Percentiles rank a stretch among this genome's conserved stretches.
phyloP scores from a whole-genome alignment of 148 eudicot species.

The Agrostemma githago region DNA sequence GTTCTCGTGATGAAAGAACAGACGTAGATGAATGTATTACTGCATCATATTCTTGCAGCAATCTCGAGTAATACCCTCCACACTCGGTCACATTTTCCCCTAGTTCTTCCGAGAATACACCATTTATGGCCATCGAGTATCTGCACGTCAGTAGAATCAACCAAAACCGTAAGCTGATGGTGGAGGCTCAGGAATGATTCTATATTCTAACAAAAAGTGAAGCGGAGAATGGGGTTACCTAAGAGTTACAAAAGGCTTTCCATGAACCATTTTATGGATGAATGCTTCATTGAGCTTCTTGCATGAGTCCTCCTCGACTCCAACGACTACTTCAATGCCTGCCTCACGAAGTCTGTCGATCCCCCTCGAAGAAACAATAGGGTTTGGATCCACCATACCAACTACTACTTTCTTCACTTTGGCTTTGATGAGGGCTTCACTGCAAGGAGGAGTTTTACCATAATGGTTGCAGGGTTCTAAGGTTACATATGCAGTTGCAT shows the following conservation, averaged over 20 bases:
- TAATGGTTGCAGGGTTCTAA: slow-evolving; percentile 96
- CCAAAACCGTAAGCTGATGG: too few relatives aligned
- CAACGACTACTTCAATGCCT: slow-evolving; percentile 74
- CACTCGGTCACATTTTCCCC: slow-evolving; percentile 43
- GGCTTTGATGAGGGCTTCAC: slow-evolving; percentile 83
- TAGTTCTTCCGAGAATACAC: slow-evolving; percentile 43
- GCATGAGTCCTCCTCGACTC: slow-evolving; percentile 87
- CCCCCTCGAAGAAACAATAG: slow-evolving; percentile 81
- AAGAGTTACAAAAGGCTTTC: slow-evolving; percentile 69
- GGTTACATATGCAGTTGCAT: slow-evolving; percentile 90
- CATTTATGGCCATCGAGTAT: slow-evolving; percentile 69
- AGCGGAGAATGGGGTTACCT: slow-evolving; percentile 41
- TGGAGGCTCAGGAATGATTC: too few relatives aligned
- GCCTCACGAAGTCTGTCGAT: slow-evolving; percentile 60
- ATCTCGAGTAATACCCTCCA: slow-evolving; percentile 80
- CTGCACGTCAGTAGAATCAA: slow-evolving; percentile 35
- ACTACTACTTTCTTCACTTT: slow-evolving; percentile 83
- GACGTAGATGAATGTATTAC: slow-evolving; percentile 46
- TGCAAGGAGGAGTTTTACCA: slow-evolving; percentile 94
- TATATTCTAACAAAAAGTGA: not conserved
- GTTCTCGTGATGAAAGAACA: slow-evolving; percentile 56
- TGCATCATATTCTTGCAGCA: slow-evolving; percentile 87
- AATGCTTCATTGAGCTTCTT: slow-evolving; percentile 75
- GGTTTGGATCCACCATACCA: slow-evolving; percentile 97
- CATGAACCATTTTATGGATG: slow-evolving; percentile 68